These are phyloP conservation scores for Cytidiella melzeri DNA, from an alignment of 768 basidiomycete genomes.

Conservation along the genomic window DNA sequence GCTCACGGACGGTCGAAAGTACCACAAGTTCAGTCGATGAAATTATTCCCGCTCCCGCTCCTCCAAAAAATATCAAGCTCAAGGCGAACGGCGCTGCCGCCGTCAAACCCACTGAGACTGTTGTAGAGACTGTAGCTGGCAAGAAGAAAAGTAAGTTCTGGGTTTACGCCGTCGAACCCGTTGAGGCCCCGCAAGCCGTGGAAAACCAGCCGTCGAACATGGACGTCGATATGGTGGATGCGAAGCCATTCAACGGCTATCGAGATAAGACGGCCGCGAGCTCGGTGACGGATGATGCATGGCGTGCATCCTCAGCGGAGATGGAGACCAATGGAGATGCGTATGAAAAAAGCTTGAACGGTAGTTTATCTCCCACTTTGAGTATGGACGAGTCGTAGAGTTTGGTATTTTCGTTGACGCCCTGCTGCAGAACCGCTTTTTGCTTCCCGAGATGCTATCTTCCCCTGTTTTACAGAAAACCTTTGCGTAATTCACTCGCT, in stretches of 20 bases:
- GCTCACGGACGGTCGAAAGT: slow-evolving; percentile 76
- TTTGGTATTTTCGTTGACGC: not conserved
- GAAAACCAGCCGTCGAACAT: not conserved
- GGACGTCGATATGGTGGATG: slow-evolving; percentile 8
- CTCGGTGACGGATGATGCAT: slow-evolving; percentile 3
- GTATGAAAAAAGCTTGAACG: slow-evolving; percentile 32
- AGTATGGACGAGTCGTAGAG: slow-evolving; percentile 29
- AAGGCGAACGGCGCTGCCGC: slow-evolving; percentile 58
- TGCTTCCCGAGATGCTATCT: not conserved
- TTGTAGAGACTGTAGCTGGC: slow-evolving; percentile 69
- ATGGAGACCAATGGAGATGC: slow-evolving; percentile 14
- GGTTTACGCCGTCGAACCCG: slow-evolving; percentile 82
- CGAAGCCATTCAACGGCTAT: not conserved
- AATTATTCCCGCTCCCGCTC: slow-evolving; percentile 15
- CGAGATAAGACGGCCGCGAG: not conserved
- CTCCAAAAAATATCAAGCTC: slow-evolving; percentile 34
- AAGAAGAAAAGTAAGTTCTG: slow-evolving; percentile 85
- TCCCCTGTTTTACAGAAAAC: not conserved
- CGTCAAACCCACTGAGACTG: slow-evolving; percentile 65
- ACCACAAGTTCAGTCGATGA: slow-evolving; percentile 21
- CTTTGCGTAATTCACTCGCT: not conserved
- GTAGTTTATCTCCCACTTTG: slow-evolving; percentile 38
- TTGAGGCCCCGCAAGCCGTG: slow-evolving; percentile 24
- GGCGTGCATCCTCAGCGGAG: slow-evolving; percentile 11
- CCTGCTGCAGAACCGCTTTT: not conserved